Evolutionary conservation across 495 filamentous ascomycete species (phyloP).

Genomic region (Rusavskia elegans): DNA sequence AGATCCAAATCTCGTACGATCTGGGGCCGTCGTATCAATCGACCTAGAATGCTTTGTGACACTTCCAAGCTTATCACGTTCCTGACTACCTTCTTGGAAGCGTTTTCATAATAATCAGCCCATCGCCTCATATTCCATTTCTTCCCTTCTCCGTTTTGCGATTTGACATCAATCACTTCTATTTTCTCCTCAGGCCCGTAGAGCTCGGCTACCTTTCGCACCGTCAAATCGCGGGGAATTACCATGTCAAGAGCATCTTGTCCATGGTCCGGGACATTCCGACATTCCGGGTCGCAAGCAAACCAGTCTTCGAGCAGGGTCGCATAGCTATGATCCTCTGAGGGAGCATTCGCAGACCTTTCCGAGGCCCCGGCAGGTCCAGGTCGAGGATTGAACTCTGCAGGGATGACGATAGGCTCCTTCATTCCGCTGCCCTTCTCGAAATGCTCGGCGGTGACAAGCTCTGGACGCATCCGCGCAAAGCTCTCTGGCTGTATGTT

Average conservation of each 20-base stretch:
- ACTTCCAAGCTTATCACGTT: slow-evolving; percentile 70
- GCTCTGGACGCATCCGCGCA: slow-evolving; percentile 49
- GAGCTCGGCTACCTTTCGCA: slow-evolving; percentile 48
- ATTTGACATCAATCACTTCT: slow-evolving; percentile 64
- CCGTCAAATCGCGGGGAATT: slow-evolving; percentile 51
- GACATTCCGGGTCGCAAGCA: slow-evolving; percentile 19
- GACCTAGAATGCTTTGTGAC: slow-evolving; percentile 48
- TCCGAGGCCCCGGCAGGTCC: slow-evolving; percentile 1
- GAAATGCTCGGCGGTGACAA: slow-evolving; percentile 51
- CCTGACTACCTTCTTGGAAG: slow-evolving; percentile 43
- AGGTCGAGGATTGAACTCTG: slow-evolving; percentile 43
- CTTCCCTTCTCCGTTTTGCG: slow-evolving; percentile 52
- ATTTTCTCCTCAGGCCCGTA: slow-evolving; percentile 50
- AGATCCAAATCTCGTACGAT: slow-evolving; percentile 58
- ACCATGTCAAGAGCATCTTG: slow-evolving; percentile 62
- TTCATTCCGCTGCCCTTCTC: slow-evolving; percentile 51
- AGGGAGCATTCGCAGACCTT: background rate
- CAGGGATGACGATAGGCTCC: slow-evolving; percentile 57
- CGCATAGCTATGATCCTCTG: background rate
- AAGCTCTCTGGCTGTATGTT: slow-evolving; percentile 47
- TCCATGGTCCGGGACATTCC: slow-evolving; percentile 38
- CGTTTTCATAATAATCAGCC: slow-evolving; percentile 61
- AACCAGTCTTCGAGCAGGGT: slow-evolving; percentile 15
- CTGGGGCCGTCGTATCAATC: slow-evolving; percentile 50
- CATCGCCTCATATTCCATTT: slow-evolving; percentile 58